Base-by-base conservation (phyloP, 306 rosid species). In the Cicer cuneatum region DNA sequence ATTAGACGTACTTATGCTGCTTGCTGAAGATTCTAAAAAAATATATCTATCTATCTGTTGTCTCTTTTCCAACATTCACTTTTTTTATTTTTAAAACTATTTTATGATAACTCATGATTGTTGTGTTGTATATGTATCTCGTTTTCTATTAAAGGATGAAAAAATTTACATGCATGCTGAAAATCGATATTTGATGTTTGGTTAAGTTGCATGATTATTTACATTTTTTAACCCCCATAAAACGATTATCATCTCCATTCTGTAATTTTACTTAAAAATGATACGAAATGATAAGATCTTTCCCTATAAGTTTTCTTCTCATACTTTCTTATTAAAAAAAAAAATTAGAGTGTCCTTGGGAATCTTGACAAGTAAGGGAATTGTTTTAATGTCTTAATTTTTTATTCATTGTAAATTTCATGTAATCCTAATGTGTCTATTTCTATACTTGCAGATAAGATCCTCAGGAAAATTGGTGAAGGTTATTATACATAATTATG, bases 381-480 rank as follows among this genome's bases (percentile, higher is more conserved):
- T 65, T 65, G 54, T 43, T 11, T 65, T 42, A 16, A 43, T 18
- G 40, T 11, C 53, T 42, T 43, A 42, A 43, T 65, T 43, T 42
- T 43, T n/a, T 65, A 65, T 42, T 18, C 54, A 42, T 42, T 42
- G 13, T 65, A 14, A 42, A 65, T 43, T 42, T 65, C 71, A 11
- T 65, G 71, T 43, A 43, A 42, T 42, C 11, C 53, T 65, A 42
- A 65, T 65, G 29, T 15, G 16, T 11, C 38, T 65, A 39, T 65
- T 41, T 43, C 10, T 42, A 65, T 21, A 43, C 39, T 21, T 65
- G 71, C 71, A 65, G 71, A 65, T 65, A 65, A 65, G 71, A 65
- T 65, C 39, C 53, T 65, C 39, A 42, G 40, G 18, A 65, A 65
- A 65, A 65, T 65, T 21, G 71, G 71, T 65, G 71, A 65, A 65